Percentiles rank a stretch among this genome's conserved stretches.
These are phyloP conservation scores for Acidomyces sp. DNA, from an alignment of 495 filamentous ascomycete genomes.

Conservation along the genomic window DNA sequence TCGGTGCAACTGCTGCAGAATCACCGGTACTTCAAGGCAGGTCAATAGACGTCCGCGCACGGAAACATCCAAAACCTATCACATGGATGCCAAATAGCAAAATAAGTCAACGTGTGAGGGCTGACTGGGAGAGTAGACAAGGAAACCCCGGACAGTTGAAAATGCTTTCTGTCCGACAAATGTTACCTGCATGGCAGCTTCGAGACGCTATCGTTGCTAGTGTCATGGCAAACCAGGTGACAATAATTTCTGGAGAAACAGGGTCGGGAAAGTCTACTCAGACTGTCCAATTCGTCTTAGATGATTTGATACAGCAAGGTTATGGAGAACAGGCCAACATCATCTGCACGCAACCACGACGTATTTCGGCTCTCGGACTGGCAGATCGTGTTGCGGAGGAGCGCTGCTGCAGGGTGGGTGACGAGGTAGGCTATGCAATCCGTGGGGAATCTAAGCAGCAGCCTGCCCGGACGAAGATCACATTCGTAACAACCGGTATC, in stretches of 20 bases:
- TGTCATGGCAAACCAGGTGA: constrained; percentile 65
- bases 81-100: constrained; percentile 29
- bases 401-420: constrained; percentile 64
- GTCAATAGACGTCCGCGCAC: not conserved
- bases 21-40: constrained; percentile 17
- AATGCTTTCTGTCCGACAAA: constrained; percentile 55
- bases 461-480: constrained; percentile 64
- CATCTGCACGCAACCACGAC: constrained; percentile 85
- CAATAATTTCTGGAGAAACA: constrained; percentile 92
- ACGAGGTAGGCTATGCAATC: constrained; percentile 90
- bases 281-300: constrained; percentile 87
- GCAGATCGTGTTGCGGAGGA: constrained; percentile 92
- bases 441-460: constrained; percentile 71
- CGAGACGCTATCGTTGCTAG: constrained; percentile 60
- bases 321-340: constrained; percentile 76
- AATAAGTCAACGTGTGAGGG: constrained; percentile 33
- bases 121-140: constrained; percentile 45
- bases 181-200: constrained; percentile 77
- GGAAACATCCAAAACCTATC: constrained; percentile 22
- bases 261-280: constrained; percentile 96
- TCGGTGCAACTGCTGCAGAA: constrained; percentile 38
- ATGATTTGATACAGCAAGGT: constrained; percentile 68
- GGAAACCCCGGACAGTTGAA: constrained; percentile 45
- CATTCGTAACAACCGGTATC: constrained; percentile 96
- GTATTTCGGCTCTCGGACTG: constrained; percentile 87